phyloP scores from a whole-genome alignment of 2,329 filamentous ascomycete species.

The Calonectria pauciramosa region DNA sequence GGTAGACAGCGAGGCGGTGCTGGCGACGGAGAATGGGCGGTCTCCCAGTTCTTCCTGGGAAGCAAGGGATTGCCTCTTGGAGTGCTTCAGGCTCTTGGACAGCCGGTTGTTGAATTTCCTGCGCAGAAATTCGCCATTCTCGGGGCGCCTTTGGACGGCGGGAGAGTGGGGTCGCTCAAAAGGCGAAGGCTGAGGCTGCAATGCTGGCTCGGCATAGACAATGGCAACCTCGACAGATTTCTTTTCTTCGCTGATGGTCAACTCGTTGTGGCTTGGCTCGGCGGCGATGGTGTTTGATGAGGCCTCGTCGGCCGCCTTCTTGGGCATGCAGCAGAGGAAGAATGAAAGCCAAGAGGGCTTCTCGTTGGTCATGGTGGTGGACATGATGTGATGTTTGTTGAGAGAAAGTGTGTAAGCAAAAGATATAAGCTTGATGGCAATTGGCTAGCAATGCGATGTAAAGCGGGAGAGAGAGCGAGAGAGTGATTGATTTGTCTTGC shows the following conservation, averaged over 20 bases:
- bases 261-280: background rate
- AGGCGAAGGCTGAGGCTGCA: background rate
- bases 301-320: background rate
- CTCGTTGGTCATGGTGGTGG: background rate
- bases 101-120: background rate
- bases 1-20: background rate
- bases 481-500: background rate
- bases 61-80: background rate
- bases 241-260: background rate
- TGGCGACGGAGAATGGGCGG: background rate
- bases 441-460: conserved; percentile 2
- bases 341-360: conserved; percentile 2
- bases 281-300: background rate
- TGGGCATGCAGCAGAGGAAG: background rate
- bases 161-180: background rate
- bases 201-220: background rate
- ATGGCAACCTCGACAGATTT: background rate
- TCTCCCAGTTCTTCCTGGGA: background rate
- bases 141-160: background rate
- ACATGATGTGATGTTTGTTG: background rate
- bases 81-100: background rate
- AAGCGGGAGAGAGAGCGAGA: background rate
- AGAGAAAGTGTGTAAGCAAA: background rate
- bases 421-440: background rate
- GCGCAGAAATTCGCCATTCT: background rate